phyloP scores from a whole-genome alignment of 2,329 filamentous ascomycete genomes.

The Aspergillus caelatus region DNA sequence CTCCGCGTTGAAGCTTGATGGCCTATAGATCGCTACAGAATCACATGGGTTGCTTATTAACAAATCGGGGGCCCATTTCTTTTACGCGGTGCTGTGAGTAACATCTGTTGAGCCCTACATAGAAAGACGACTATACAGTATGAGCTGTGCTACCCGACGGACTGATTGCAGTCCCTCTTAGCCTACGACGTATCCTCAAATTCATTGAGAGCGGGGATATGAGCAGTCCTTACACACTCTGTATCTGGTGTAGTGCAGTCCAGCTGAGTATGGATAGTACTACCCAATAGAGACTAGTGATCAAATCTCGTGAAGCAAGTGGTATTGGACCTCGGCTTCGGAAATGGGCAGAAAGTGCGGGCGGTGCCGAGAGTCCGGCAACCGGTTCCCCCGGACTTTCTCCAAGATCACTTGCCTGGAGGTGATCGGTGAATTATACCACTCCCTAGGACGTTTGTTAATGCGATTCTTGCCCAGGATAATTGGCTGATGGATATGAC shows the following conservation, averaged over 20 bases:
- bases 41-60: background rate
- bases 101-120: background rate
- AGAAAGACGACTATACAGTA: background rate
- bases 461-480: background rate
- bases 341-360: constrained; percentile 34
- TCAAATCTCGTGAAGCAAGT: constrained; percentile 21
- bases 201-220: background rate
- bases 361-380: constrained; percentile 32
- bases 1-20: background rate
- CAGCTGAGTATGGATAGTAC: background rate
- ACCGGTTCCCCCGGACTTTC: constrained; percentile 34
- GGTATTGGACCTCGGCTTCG: constrained; percentile 40
- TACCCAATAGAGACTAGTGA: constrained; percentile 4
- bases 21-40: background rate
- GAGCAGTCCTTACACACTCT: background rate
- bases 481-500: constrained; percentile 4
- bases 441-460: background rate
- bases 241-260: background rate
- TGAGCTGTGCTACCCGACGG: background rate
- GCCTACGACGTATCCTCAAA: background rate
- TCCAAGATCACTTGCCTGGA: constrained; percentile 16
- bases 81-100: background rate
- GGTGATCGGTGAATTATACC: constrained; percentile 9
- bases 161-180: background rate
- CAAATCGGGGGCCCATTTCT: background rate